Conservation (phyloP, 2,329 filamentous ascomycete genomes). For the Pyrenophora seminiperda region DNA sequence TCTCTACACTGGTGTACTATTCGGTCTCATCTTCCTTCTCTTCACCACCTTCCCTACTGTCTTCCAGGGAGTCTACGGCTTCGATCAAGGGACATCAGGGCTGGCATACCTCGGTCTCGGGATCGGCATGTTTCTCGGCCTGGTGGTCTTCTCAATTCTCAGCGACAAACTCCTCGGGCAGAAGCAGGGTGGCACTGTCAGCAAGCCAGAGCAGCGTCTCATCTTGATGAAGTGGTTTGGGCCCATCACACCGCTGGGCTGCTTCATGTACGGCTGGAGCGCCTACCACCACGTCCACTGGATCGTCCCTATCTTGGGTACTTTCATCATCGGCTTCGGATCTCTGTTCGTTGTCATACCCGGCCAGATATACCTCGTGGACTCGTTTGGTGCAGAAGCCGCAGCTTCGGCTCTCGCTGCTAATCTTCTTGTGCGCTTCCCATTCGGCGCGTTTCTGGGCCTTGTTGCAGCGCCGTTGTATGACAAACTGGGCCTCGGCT, state of each 20-base stretch:
- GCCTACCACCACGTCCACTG: slow-evolving; percentile 43
- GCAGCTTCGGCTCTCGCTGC: slow-evolving; percentile 52
- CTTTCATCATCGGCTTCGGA: slow-evolving; percentile 42
- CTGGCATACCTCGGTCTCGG: slow-evolving; percentile 18
- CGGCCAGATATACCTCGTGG: slow-evolving; percentile 49
- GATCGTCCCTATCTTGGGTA: slow-evolving; percentile 46
- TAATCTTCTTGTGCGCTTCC: slow-evolving; percentile 46
- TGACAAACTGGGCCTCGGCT: slow-evolving; percentile 47
- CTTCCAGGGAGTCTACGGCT: slow-evolving; percentile 20
- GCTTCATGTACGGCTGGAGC: slow-evolving; percentile 48
- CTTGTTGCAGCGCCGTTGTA: slow-evolving; percentile 50
- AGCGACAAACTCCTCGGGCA: too few species aligned
- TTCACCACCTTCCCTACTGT: slow-evolving; percentile 27
- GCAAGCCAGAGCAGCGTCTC: too few species aligned
- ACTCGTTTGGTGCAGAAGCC: slow-evolving; percentile 50
- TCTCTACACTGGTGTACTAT: slow-evolving; percentile 16
- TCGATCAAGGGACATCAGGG: slow-evolving; percentile 14
- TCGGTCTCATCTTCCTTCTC: slow-evolving; percentile 24
- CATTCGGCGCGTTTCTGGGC: slow-evolving; percentile 49
- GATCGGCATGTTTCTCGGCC: slow-evolving; percentile 15
- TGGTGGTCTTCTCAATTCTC: too few species aligned
- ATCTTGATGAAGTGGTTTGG: too few species aligned
- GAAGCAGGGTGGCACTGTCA: too few species aligned
- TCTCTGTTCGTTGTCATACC: slow-evolving; percentile 48
- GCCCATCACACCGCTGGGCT: too few species aligned